Conservation (phyloP, 305 asterid genomes). For the Plantago coronopus region DNA sequence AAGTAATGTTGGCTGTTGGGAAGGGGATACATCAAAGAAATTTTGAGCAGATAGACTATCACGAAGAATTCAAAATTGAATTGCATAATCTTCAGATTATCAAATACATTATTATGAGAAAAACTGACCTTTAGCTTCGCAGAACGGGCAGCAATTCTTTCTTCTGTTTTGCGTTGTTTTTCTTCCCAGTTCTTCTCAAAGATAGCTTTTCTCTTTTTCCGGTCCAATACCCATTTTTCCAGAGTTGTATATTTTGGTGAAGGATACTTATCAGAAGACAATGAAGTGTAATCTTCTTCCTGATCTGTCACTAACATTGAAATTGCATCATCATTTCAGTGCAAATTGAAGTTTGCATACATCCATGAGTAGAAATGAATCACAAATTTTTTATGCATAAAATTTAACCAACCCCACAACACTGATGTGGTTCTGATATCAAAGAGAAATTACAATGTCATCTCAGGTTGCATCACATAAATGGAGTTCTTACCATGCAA, state of each 20-base stretch:
- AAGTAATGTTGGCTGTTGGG: background rate
- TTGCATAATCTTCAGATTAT: too few relatives aligned
- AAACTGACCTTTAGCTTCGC: conserved; percentile 72
- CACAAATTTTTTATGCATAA: background rate
- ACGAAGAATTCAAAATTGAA: too few relatives aligned
- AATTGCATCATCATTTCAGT: conserved; percentile 26
- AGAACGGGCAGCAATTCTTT: conserved; percentile 67
- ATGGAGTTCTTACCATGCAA: conserved; percentile 49
- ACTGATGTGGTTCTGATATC: conserved; percentile 11
- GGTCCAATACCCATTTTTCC: conserved; percentile 76
- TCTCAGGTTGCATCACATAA: conserved; percentile 21
- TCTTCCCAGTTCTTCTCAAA: conserved; percentile 63
- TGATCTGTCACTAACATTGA: conserved; percentile 49
- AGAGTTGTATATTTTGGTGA: conserved; percentile 75
- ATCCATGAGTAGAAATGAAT: conserved; percentile 5
- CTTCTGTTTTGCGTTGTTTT: conserved; percentile 74
- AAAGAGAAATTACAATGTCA: conserved; percentile 5
- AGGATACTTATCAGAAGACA: conserved; percentile 49
- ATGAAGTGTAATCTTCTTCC: conserved; percentile 58
- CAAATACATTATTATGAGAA: conserved; percentile 15
- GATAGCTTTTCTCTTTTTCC: conserved; percentile 59
- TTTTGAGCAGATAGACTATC: conserved; percentile 10
- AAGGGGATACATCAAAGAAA: conserved; percentile 15
- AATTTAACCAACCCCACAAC: conserved; percentile 3
- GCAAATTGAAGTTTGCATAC: conserved; percentile 16